These are phyloP conservation scores for Catunica adiposa DNA, from an alignment of 2,329 filamentous ascomycete genomes.

Conservation along the genomic window DNA sequence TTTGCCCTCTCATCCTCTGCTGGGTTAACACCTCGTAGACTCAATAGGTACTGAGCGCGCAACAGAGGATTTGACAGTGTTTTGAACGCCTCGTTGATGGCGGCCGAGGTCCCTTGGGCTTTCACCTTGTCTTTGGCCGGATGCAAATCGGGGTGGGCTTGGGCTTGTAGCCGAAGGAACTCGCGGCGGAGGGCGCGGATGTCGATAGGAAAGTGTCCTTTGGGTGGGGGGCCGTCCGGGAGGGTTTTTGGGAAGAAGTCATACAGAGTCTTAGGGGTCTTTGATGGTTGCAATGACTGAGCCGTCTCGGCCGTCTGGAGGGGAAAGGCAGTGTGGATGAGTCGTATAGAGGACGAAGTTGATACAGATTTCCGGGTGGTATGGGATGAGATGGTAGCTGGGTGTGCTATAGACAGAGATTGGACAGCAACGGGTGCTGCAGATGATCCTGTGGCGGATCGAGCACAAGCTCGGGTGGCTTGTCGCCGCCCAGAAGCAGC, in stretches of 20 bases:
- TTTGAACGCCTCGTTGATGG: constrained; percentile 83
- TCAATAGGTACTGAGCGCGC: constrained; percentile 77
- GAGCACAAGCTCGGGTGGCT: background rate
- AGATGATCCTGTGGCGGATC: background rate
- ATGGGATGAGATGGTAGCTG: background rate
- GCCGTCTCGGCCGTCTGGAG: background rate
- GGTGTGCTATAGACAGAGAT: constrained; percentile 13
- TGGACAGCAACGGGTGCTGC: background rate
- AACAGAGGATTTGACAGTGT: constrained; percentile 63
- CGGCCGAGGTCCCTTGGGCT: constrained; percentile 63
- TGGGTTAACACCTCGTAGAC: constrained; percentile 58
- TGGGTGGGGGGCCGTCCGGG: constrained; percentile 59
- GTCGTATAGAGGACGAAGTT: background rate
- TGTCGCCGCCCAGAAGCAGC: constrained; percentile 4
- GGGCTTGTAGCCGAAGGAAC: constrained; percentile 69
- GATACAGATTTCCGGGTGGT: background rate
- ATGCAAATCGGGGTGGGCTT: constrained; percentile 57
- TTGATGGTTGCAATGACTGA: background rate
- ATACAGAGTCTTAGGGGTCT: constrained; percentile 47
- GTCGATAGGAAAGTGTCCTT: constrained; percentile 60
- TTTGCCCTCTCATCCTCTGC: constrained; percentile 61
- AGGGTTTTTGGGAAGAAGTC: constrained; percentile 73
- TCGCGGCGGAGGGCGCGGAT: constrained; percentile 56
- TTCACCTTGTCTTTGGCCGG: constrained; percentile 33
- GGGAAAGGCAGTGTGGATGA: background rate